Evolutionary conservation across 305 asterid genomes (phyloP).

Genomic region (Ilex paraguariensis): DNA sequence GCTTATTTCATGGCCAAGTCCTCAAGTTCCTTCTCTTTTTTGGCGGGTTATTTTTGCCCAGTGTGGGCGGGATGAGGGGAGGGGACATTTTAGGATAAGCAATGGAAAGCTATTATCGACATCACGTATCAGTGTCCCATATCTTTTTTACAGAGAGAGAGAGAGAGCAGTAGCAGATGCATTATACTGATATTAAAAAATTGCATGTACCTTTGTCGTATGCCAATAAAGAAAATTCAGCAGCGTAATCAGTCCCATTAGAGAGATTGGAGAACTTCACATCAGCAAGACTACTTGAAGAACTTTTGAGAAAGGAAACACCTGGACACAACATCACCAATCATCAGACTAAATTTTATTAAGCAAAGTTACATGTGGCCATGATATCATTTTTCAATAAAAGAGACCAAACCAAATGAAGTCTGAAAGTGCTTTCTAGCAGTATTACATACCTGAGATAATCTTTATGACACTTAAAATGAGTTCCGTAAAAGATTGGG

Average conservation of each 20-base stretch:
- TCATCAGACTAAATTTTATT: slow-evolving; percentile 11
- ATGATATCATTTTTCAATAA: not conserved
- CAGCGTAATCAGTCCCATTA: slow-evolving; percentile 22
- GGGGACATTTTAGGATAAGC: not conserved
- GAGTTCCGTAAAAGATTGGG: slow-evolving; percentile 73
- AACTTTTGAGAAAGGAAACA: slow-evolving; percentile 38
- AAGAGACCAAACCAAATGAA: not conserved
- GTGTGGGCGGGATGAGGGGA: not conserved
- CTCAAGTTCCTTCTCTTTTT: not conserved
- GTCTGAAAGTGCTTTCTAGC: slow-evolving; percentile 5
- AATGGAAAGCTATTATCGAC: too few relatives aligned
- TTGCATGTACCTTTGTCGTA: slow-evolving; percentile 22
- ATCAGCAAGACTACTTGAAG: slow-evolving; percentile 23
- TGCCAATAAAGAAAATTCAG: slow-evolving; percentile 14
- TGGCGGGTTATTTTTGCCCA: not conserved
- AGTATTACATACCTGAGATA: slow-evolving; percentile 64
- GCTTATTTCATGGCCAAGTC: not conserved
- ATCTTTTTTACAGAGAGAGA: not conserved
- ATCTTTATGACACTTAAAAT: slow-evolving; percentile 71
- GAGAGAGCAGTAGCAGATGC: not conserved
- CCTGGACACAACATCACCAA: slow-evolving; percentile 29
- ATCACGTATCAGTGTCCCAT: too few relatives aligned
- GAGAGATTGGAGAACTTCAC: slow-evolving; percentile 27
- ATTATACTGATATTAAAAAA: not conserved
- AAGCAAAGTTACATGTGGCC: slow-evolving; percentile 1